phyloP scores from a whole-genome alignment of 148 eudicot species.

The Agrostemma githago region DNA sequence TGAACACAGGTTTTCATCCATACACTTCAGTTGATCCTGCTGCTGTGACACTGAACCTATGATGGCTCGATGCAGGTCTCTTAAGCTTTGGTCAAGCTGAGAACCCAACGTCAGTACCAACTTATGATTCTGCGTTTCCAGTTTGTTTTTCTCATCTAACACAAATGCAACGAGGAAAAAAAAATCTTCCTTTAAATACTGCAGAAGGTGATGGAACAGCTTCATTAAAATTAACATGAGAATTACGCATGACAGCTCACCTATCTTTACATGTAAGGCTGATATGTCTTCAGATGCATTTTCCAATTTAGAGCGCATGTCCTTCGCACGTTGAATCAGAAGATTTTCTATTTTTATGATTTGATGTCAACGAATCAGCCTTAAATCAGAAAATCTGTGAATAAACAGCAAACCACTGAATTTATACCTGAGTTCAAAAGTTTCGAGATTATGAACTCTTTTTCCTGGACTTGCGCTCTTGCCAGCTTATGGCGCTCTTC shows the following conservation, averaged over 20 bases:
- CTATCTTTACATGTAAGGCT: constrained; percentile 49
- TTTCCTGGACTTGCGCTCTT: constrained; percentile 48
- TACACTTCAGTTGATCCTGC: constrained; percentile 58
- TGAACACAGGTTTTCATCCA: constrained; percentile 54
- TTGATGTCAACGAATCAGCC: not conserved
- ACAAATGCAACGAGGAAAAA: constrained; percentile 7
- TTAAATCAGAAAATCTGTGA: not conserved
- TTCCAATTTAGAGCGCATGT: constrained; percentile 52
- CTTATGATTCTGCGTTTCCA: constrained; percentile 67
- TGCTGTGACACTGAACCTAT: constrained; percentile 69
- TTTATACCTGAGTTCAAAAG: constrained; percentile 54
- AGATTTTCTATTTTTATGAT: constrained; percentile 43
- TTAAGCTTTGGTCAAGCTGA: constrained; percentile 74
- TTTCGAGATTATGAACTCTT: constrained; percentile 56
- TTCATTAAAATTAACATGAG: not conserved
- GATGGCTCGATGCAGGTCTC: constrained; percentile 53
- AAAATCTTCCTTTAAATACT: too few species aligned
- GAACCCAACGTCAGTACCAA: constrained; percentile 62
- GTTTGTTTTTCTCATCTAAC: constrained; percentile 60
- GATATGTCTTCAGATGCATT: constrained; percentile 67
- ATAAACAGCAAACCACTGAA: not conserved
- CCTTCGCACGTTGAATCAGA: constrained; percentile 61
- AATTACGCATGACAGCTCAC: constrained; percentile 26
- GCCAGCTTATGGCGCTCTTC: constrained; percentile 47
- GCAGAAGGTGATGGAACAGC: not conserved